A percentile compares a stretch with the other conserved stretches of the same genome.
Evolutionary conservation across 768 basidiomycete genomes (phyloP).

Genomic region (Udeniomyces megalosporus): DNA sequence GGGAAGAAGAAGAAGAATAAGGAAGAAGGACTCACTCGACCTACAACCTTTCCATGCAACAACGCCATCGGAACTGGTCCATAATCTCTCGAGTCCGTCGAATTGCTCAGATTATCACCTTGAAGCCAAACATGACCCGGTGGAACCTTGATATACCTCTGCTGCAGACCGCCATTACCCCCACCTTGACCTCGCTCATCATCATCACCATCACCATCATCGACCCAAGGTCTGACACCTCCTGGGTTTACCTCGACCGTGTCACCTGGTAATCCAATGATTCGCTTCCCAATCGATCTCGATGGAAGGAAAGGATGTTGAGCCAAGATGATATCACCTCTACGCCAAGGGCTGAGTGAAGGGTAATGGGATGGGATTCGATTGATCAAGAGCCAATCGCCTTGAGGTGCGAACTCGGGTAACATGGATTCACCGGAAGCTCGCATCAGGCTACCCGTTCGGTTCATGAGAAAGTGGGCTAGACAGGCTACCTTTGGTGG

Average conservation of each 20-base stretch:
- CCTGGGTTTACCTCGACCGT: conserved; percentile 15
- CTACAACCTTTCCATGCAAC: background rate
- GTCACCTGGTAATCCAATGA: conserved; percentile 11
- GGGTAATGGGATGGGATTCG: background rate
- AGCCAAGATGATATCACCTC: conserved; percentile 5
- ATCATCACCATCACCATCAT: too few species aligned
- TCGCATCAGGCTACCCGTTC: background rate
- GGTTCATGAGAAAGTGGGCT: background rate
- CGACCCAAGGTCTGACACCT: background rate
- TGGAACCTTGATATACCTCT: background rate
- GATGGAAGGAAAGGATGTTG: conserved; percentile 7
- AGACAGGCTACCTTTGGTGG: background rate
- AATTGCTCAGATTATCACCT: conserved; percentile 6
- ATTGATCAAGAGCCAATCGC: background rate
- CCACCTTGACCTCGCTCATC: too few species aligned
- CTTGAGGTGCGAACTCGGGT: background rate
- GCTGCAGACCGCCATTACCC: background rate
- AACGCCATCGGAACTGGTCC: conserved; percentile 7
- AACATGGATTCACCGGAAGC: background rate
- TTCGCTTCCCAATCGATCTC: conserved; percentile 7
- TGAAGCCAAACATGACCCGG: conserved; percentile 1
- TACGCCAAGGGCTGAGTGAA: background rate
- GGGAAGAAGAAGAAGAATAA: background rate
- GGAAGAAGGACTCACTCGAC: background rate
- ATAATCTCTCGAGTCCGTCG: conserved; percentile 5